A percentile compares a stretch with the other conserved stretches of the same genome.
Evolutionary conservation across 768 basidiomycete species (phyloP).

Genomic region (Chalciporus chontae): DNA sequence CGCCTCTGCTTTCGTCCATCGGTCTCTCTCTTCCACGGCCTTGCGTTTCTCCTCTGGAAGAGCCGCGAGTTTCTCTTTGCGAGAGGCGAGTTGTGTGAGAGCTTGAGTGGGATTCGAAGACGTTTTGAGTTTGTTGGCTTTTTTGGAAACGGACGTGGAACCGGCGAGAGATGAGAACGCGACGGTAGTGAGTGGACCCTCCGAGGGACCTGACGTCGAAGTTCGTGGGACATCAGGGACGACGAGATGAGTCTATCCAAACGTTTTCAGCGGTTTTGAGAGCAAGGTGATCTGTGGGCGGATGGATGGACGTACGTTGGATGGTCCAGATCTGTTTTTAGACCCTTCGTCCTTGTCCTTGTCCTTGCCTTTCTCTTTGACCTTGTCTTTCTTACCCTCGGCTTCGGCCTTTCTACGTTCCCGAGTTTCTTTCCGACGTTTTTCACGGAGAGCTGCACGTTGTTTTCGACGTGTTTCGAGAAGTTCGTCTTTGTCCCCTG

Average conservation of each 20-base stretch:
- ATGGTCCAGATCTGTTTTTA: constrained; percentile 39
- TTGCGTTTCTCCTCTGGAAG: constrained; percentile 84
- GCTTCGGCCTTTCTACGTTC: constrained; percentile 73
- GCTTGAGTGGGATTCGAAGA: constrained; percentile 84
- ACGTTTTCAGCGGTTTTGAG: background rate
- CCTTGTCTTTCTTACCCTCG: constrained; percentile 44
- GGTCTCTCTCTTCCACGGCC: constrained; percentile 73
- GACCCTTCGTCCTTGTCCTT: constrained; percentile 39
- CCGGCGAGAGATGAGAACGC: constrained; percentile 65
- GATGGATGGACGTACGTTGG: constrained; percentile 46
- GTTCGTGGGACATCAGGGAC: constrained; percentile 49
- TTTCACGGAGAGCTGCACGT: constrained; percentile 80
- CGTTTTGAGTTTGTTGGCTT: constrained; percentile 55
- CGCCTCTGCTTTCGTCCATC: constrained; percentile 88
- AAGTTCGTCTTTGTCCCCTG: constrained; percentile 73
- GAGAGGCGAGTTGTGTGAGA: constrained; percentile 70
- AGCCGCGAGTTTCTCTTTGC: constrained; percentile 71
- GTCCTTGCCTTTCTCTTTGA: constrained; percentile 45
- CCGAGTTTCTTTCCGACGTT: constrained; percentile 78
- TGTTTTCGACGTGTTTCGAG: constrained; percentile 76
- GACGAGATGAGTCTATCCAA: constrained; percentile 62
- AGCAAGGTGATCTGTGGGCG: too few species aligned
- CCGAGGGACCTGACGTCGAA: constrained; percentile 18
- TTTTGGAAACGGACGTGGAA: constrained; percentile 45
- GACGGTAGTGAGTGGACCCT: constrained; percentile 54